These are phyloP conservation scores for Ceratobasidium sp. DNA, from an alignment of 1,284 basidiomycete genomes.

Conservation along the genomic window DNA sequence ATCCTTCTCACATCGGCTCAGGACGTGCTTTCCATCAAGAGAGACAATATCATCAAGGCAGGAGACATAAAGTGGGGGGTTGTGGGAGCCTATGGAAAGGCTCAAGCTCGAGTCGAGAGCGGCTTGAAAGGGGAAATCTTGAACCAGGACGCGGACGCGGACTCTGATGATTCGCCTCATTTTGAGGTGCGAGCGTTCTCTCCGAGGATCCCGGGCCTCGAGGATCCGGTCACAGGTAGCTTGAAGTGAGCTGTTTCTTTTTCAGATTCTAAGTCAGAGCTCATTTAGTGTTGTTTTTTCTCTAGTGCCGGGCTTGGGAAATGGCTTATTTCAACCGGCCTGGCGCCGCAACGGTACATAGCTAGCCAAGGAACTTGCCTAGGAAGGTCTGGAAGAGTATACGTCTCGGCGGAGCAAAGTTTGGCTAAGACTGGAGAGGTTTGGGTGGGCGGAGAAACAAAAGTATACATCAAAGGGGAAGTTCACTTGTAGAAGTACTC, in stretches of 20 bases:
- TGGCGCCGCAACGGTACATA: slow-evolving; percentile 28
- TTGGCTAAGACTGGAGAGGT: slow-evolving; percentile 14
- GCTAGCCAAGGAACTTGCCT: slow-evolving; percentile 41
- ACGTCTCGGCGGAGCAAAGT: slow-evolving; percentile 26
- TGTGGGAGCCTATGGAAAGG: slow-evolving; percentile 32
- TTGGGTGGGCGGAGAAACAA: slow-evolving; percentile 34
- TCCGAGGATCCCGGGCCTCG: slow-evolving; percentile 6
- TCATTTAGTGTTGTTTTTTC: no score
- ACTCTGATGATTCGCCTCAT: slow-evolving; percentile 12
- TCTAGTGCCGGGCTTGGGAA: slow-evolving; percentile 34
- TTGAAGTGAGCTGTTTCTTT: slow-evolving; percentile 13
- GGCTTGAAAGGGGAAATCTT: neutral
- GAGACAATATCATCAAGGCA: slow-evolving; percentile 10
- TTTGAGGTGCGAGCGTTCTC: slow-evolving; percentile 40
- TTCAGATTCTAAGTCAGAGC: neutral
- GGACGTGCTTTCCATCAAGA: slow-evolving; percentile 28
- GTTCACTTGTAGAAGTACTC: slow-evolving; percentile 3
- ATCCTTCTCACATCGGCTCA: slow-evolving; percentile 31
- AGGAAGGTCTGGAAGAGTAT: slow-evolving; percentile 29
- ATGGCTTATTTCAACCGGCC: slow-evolving; percentile 34
- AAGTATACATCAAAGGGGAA: slow-evolving; percentile 17
- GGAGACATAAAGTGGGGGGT: slow-evolving; percentile 24
- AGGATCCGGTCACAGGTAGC: slow-evolving; percentile 40
- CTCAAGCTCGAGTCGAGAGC: slow-evolving; percentile 4
- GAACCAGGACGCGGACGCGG: neutral